Evolutionary conservation across 305 asterid species (phyloP).

Genomic region (Solanum hybrid): DNA sequence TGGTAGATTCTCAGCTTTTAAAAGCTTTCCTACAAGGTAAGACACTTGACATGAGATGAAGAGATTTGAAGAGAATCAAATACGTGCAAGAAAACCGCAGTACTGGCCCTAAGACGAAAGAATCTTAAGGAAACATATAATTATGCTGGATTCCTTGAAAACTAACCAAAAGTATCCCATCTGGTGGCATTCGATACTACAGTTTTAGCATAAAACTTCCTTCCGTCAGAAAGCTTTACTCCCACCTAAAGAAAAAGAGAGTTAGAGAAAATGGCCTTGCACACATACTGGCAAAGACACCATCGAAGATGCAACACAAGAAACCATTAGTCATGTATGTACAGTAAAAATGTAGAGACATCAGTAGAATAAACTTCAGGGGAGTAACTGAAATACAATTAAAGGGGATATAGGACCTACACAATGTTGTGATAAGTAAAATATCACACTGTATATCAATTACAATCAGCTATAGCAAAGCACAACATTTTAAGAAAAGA

Average conservation of each 20-base stretch:
- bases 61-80: neutral
- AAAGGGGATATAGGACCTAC: neutral
- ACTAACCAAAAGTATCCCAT: constrained; percentile 98
- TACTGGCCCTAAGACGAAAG: neutral
- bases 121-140: neutral
- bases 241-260: constrained; percentile 56
- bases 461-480: neutral
- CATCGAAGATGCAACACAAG: neutral
- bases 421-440: neutral
- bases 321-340: neutral
- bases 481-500: neutral
- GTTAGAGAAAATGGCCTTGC: neutral
- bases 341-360: neutral
- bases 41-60: neutral
- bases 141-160: neutral
- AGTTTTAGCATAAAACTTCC: constrained; percentile 78
- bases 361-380: neutral
- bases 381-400: neutral
- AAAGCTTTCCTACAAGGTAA: constrained; percentile 60
- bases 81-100: neutral
- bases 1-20: constrained; percentile 67
- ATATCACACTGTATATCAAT: neutral
- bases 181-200: constrained; percentile 90
- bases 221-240: constrained; percentile 83
- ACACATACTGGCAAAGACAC: neutral